These are phyloP conservation scores for Umbelopsis sp. DNA, from an alignment of 371 early-diverging fungal genomes.

Conservation along the genomic window DNA sequence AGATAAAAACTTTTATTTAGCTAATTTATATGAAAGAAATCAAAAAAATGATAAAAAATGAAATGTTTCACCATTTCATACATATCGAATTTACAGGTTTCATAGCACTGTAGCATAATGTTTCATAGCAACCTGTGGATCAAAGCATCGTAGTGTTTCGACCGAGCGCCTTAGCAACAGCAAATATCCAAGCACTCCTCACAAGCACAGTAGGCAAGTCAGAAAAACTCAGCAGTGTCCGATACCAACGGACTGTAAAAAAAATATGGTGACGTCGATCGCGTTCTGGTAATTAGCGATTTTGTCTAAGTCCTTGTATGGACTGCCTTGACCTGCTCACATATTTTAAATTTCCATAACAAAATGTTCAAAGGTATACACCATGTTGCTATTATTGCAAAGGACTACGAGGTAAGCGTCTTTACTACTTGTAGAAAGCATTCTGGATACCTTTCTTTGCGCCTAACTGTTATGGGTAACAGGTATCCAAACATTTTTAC, in stretches of 20 bases:
- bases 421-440: background rate
- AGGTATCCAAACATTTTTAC: slow-evolving; percentile 21
- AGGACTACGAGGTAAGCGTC: slow-evolving; percentile 1
- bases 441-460: too few relatives aligned
- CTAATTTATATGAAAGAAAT: too few relatives aligned
- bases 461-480: background rate
- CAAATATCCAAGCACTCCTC: slow-evolving; percentile 26
- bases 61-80: too few relatives aligned
- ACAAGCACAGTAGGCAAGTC: slow-evolving; percentile 31
- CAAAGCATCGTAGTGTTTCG: too few relatives aligned
- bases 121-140: too few relatives aligned
- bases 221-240: too few relatives aligned
- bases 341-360: background rate
- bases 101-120: too few relatives aligned
- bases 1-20: too few relatives aligned
- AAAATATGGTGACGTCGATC: too few relatives aligned
- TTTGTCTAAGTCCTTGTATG: background rate
- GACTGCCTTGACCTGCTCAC: background rate
- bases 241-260: too few relatives aligned
- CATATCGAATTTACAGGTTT: too few relatives aligned
- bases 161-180: slow-evolving; percentile 24
- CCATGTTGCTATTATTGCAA: slow-evolving; percentile 21
- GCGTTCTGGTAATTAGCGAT: background rate
- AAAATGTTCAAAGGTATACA: slow-evolving; percentile 19
- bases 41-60: too few relatives aligned